Conservation (phyloP, 352 stramenopile genomes). For the Phytophthora fragariae region DNA sequence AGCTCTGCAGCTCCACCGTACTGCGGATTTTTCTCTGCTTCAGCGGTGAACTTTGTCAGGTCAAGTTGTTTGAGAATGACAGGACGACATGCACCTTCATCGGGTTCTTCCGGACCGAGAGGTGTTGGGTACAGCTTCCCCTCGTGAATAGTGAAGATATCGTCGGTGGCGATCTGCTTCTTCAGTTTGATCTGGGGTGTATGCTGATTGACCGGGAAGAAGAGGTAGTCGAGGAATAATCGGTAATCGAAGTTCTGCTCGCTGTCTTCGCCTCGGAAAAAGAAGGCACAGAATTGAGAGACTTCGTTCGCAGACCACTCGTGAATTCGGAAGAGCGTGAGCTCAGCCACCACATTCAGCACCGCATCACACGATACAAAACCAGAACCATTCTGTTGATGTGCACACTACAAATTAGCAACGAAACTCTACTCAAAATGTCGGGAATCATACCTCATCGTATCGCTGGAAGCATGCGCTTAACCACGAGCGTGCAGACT, state of each 20-base stretch:
- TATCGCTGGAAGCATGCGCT: conserved; percentile 35
- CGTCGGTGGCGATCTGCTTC: conserved; percentile 21
- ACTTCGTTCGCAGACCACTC: conserved; percentile 44
- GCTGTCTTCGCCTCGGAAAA: conserved; percentile 33
- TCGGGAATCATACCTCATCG: conserved; percentile 29
- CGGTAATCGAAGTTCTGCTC: conserved; percentile 48
- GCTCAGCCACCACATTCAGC: conserved; percentile 40
- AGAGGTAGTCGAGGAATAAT: conserved; percentile 62
- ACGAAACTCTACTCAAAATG: neutral
- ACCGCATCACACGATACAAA: conserved; percentile 37
- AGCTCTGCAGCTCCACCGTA: conserved; percentile 11
- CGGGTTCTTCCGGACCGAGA: conserved; percentile 9
- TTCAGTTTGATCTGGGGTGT: conserved; percentile 25
- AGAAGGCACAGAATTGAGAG: conserved; percentile 49
- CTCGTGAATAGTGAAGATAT: conserved; percentile 31
- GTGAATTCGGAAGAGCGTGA: conserved; percentile 40
- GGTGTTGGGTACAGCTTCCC: conserved; percentile 17
- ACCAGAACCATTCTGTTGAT: conserved; percentile 21
- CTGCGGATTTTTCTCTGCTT: conserved; percentile 8
- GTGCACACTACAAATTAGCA: neutral
- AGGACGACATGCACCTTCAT: neutral
- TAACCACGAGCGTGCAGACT: conserved; percentile 30
- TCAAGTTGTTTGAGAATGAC: conserved; percentile 36
- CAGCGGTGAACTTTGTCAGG: conserved; percentile 2
- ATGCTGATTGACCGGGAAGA: conserved; percentile 50